phyloP scores from a whole-genome alignment of 805 yeast species.

The Ogataea nitratoaversa region DNA sequence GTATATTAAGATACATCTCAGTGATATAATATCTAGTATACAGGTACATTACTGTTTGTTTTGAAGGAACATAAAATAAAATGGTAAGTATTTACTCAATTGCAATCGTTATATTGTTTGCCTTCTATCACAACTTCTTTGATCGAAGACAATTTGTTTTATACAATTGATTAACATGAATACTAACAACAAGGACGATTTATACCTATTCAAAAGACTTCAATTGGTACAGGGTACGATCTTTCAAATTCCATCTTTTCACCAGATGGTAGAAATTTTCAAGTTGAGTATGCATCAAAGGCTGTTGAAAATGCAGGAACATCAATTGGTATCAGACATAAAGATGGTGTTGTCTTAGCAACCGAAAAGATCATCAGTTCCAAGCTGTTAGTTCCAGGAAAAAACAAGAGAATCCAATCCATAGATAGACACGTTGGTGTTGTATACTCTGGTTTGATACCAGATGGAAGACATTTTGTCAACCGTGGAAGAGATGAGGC shows the following conservation, averaged over 20 bases:
- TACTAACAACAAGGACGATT: too few species aligned
- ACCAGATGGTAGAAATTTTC: constrained; percentile 92
- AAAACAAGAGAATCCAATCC: constrained; percentile 86
- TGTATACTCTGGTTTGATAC: constrained; percentile 89
- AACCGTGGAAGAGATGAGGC: constrained; percentile 92
- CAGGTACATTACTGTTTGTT: too few species aligned
- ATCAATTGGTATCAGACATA: constrained; percentile 84
- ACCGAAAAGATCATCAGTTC: constrained; percentile 91
- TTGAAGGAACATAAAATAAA: background rate
- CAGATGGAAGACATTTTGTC: constrained; percentile 95
- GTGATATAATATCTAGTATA: too few species aligned
- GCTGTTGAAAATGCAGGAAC: constrained; percentile 98
- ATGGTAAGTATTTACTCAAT: background rate
- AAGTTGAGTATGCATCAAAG: constrained; percentile 95
- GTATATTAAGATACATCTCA: too few species aligned
- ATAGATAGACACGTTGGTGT: constrained; percentile 93
- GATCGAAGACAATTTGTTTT: too few species aligned
- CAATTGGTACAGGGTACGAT: constrained; percentile 99
- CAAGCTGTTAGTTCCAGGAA: constrained; percentile 82
- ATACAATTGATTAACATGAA: too few species aligned
- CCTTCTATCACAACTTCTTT: too few species aligned
- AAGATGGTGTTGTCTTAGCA: constrained; percentile 94
- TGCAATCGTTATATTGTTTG: too few species aligned
- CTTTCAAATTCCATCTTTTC: constrained; percentile 93
- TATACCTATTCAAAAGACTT: constrained; percentile 47